Evolutionary conservation across 805 yeast species (phyloP), one percentile per base, ranked within the genome.

Genomic region (Torulaspora gathmanii): DNA sequence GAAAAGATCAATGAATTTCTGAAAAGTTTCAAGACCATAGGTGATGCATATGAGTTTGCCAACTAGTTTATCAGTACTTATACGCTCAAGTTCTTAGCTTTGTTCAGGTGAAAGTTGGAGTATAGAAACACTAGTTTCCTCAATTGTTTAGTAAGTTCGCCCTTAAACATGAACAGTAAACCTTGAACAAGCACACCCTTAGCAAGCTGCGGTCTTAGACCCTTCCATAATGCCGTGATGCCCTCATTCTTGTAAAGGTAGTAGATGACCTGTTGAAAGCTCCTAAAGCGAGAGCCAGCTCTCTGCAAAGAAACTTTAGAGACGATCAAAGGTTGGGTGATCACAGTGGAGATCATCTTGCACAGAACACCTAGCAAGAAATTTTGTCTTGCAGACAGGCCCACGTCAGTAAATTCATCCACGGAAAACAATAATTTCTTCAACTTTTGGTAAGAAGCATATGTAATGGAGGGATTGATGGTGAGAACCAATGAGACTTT

Each of bases 111-210:
- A 11, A 41, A 6, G 12, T 42, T 44, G 4, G 45, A 44, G 20
- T 49, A 44, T 19, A 49, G 23, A 22, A 49, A 49, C 4, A 46
- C 34, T 8, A 50, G 63, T 72, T 46, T 49, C 36, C 49, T 54
- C 31, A 55, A 25, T 8, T 42, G 28, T 39, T 60, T 63, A 7
- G 56, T 78, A 41, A 79, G 60, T 61, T 82, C 86, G 55, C 85
- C 93, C 65, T 80, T 85, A 66, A 82, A 83, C 82, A 83, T 84
- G 60, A 87, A 83, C 55, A 87, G 71, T 49, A 87, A 70, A 0
- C 95, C 95, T 64, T 87, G 95, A 4, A 86, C 95, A 34, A 87
- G 64, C 2, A 86, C 82, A 1, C 93, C 95, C 70, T 87, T 87
- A 31, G 80, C 63, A 46, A 87, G 71, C 63, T 87, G 95, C 5